A percentile compares a stretch with the other conserved stretches of the same genome.
Evolutionary conservation across 441 rosid species (phyloP).

Genomic region (Populus hybrid): DNA sequence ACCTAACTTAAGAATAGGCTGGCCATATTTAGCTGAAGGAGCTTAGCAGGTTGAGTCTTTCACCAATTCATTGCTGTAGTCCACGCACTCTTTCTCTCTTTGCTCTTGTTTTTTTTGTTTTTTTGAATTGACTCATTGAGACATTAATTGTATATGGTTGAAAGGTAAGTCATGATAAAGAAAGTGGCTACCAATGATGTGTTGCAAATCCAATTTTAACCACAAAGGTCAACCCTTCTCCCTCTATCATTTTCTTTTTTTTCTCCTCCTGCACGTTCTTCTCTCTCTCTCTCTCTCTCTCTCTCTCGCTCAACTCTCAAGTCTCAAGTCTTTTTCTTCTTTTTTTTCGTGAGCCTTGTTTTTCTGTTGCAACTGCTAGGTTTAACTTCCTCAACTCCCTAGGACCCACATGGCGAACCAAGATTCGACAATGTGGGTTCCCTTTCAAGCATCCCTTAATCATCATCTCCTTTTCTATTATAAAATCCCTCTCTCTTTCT

Average conservation of each 20-base stretch:
- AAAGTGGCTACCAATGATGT: constrained; percentile 25
- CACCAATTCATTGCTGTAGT: background rate
- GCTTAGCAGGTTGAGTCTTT: background rate
- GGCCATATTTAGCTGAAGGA: too few relatives aligned
- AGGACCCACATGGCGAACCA: constrained; percentile 33
- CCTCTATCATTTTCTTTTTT: background rate
- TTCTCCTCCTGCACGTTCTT: constrained; percentile 34
- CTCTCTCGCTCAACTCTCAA: background rate
- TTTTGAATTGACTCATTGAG: constrained; percentile 16
- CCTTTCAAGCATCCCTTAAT: constrained; percentile 17
- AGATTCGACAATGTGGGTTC: constrained; percentile 31
- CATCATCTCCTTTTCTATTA: background rate
- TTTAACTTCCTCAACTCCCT: constrained; percentile 42
- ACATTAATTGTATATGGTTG: constrained; percentile 25
- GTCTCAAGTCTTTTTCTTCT: background rate
- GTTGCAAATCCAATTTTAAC: constrained; percentile 14
- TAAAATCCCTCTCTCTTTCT: background rate
- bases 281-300: background rate
- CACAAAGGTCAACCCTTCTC: constrained; percentile 38
- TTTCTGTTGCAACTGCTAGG: constrained; percentile 41
- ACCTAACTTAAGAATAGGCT: too few relatives aligned
- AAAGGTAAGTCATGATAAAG: constrained; percentile 16
- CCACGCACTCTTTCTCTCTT: background rate
- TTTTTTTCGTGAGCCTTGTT: background rate
- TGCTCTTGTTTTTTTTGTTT: background rate